Evolutionary conservation across 2,329 filamentous ascomycete genomes (phyloP).

Genomic region (Polytolypa hystricis): DNA sequence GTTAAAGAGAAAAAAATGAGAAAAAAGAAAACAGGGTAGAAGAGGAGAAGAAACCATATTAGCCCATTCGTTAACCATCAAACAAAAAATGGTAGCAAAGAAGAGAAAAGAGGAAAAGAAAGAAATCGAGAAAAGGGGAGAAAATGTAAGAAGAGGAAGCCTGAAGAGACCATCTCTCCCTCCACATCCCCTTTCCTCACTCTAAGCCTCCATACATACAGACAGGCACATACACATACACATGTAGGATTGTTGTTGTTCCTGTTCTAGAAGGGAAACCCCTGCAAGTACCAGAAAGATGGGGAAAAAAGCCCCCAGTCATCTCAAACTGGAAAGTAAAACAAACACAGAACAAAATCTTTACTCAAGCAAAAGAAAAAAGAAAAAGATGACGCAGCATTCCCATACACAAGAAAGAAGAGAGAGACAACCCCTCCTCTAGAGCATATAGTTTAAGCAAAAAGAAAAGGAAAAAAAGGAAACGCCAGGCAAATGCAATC

Average conservation of each 20-base stretch:
- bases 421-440: no score
- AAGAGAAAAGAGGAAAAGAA: not conserved
- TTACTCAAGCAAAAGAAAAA: conserved; percentile 3
- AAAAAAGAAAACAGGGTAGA: not conserved
- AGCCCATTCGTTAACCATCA: no score
- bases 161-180: no score
- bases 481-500: conserved; percentile 4
- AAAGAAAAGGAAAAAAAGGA: not conserved
- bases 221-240: conserved; percentile 2
- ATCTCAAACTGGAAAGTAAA: no score
- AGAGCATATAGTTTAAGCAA: not conserved
- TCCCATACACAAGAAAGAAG: not conserved
- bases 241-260: no score
- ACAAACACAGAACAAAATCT: no score
- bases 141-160: no score
- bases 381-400: not conserved
- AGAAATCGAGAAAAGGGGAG: not conserved
- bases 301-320: no score
- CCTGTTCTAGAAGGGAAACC: no score
- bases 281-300: no score
- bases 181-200: not conserved
- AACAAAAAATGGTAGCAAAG: no score
- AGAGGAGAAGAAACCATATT: no score
- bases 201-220: conserved; percentile 4
- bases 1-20: not conserved